phyloP scores from a whole-genome alignment of 2,329 filamentous ascomycete species.

The Phaeosphaeriaceae sp. region DNA sequence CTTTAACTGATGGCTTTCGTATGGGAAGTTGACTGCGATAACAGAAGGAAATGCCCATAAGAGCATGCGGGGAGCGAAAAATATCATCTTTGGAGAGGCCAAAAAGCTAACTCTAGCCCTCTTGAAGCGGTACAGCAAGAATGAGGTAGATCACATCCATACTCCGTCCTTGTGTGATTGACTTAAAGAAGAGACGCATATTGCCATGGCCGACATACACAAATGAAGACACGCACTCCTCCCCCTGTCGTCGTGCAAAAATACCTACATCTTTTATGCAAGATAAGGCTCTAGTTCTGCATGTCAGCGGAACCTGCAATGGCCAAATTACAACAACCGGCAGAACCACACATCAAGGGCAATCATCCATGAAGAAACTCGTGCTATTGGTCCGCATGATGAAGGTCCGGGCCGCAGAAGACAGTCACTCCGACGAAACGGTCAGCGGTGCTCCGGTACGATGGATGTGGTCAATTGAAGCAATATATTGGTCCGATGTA shows the following conservation, averaged over 20 bases:
- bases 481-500: neutral
- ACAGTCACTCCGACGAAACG: neutral
- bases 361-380: neutral
- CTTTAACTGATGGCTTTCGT: slow-evolving; percentile 27
- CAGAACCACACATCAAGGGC: neutral
- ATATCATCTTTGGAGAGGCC: neutral
- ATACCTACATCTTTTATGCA: neutral
- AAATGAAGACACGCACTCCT: neutral
- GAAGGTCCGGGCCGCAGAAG: neutral
- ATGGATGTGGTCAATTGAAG: neutral
- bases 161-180: neutral
- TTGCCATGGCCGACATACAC: neutral
- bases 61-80: neutral
- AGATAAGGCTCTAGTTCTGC: neutral
- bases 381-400: neutral
- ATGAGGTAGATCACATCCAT: neutral
- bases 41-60: slow-evolving; percentile 7
- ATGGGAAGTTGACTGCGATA: slow-evolving; percentile 32
- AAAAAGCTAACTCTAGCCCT: neutral
- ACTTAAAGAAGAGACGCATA: neutral
- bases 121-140: neutral
- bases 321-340: neutral
- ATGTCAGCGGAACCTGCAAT: neutral
- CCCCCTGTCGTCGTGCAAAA: neutral
- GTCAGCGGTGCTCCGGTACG: neutral